Evolutionary conservation across 345 rosid genomes (phyloP).

Genomic region (Hypericum perforatum): DNA sequence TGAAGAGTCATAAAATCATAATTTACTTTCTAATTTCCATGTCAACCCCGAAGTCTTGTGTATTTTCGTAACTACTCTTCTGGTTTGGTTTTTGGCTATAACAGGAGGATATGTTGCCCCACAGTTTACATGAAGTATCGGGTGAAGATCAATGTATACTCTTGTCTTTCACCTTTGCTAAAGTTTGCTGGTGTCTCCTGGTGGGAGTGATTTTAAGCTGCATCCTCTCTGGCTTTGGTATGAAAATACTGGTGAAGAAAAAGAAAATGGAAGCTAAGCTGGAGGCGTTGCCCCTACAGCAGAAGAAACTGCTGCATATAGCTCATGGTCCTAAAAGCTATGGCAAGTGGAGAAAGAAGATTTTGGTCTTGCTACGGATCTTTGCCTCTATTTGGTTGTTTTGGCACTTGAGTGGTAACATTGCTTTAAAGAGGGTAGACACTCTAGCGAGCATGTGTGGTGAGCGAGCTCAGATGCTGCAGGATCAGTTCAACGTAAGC

Average conservation of each 20-base stretch:
- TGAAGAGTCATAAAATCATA: too few relatives aligned
- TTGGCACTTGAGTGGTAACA: too few relatives aligned
- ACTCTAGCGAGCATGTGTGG: constrained; percentile 87
- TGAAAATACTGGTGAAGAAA: constrained; percentile 23
- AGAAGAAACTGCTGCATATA: constrained; percentile 27
- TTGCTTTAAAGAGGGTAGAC: constrained; percentile 39
- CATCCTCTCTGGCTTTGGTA: constrained; percentile 19
- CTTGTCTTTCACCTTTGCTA: too few relatives aligned
- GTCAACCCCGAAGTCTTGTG: too few relatives aligned
- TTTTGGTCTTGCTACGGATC: constrained; percentile 43
- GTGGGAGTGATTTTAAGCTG: constrained; percentile 30
- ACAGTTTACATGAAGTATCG: constrained; percentile 10
- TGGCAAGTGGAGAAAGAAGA: constrained; percentile 62
- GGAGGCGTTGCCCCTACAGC: constrained; percentile 18
- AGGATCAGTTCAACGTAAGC: too few relatives aligned
- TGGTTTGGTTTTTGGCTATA: constrained; percentile 17
- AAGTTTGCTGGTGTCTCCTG: constrained; percentile 45
- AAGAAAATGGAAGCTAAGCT: too few relatives aligned
- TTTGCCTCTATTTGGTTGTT: constrained; percentile 43
- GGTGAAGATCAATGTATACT: constrained; percentile 16
- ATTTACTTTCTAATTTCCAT: too few relatives aligned
- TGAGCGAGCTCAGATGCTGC: too few relatives aligned
- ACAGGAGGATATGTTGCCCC: constrained; percentile 28
- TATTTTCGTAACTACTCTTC: too few relatives aligned
- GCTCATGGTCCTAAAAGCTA: constrained; percentile 30